Percentiles rank a stretch among this genome's conserved stretches.
Conservation (phyloP, 2,329 filamentous ascomycete genomes). For the Mollisiaceae sp. region DNA sequence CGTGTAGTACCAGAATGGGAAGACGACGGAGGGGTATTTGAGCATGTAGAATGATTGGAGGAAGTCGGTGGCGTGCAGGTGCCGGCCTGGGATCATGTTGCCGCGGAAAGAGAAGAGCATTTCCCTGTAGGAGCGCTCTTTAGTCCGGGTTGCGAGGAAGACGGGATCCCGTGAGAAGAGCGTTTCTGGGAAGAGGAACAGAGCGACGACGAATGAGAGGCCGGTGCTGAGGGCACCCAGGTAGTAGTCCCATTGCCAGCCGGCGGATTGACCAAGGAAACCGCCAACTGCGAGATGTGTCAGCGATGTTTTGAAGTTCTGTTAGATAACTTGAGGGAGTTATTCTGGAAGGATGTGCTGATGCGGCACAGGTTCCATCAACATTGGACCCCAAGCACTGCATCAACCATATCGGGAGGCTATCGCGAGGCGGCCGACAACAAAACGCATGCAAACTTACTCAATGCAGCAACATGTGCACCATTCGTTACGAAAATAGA, state of each 20-base stretch:
- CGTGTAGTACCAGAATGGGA: conserved; percentile 41
- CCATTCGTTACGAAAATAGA: conserved; percentile 41
- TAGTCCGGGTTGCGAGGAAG: conserved; percentile 33
- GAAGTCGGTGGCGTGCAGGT: conserved; percentile 36
- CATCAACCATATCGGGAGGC: neutral
- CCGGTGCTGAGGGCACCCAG: conserved; percentile 37
- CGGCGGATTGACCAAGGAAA: conserved; percentile 36
- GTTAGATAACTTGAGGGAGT: neutral
- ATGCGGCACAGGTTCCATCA: neutral
- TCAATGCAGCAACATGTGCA: conserved; percentile 39
- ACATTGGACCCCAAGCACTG: neutral
- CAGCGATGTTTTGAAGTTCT: conserved; percentile 8
- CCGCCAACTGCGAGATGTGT: conserved; percentile 34
- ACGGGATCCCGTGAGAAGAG: conserved; percentile 39
- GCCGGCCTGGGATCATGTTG: conserved; percentile 37
- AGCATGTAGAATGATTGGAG: conserved; percentile 39
- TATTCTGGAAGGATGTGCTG: neutral
- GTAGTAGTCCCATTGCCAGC: conserved; percentile 43
- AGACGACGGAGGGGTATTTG: conserved; percentile 37
- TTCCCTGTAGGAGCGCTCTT: conserved; percentile 35
- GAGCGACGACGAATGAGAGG: conserved; percentile 34
- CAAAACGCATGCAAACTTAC: conserved; percentile 26
- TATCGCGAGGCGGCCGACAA: neutral
- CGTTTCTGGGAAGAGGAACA: conserved; percentile 42
- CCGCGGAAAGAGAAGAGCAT: conserved; percentile 36